Base-by-base conservation (phyloP, 2,329 filamentous ascomycete species). In the Xylaria sp. region DNA sequence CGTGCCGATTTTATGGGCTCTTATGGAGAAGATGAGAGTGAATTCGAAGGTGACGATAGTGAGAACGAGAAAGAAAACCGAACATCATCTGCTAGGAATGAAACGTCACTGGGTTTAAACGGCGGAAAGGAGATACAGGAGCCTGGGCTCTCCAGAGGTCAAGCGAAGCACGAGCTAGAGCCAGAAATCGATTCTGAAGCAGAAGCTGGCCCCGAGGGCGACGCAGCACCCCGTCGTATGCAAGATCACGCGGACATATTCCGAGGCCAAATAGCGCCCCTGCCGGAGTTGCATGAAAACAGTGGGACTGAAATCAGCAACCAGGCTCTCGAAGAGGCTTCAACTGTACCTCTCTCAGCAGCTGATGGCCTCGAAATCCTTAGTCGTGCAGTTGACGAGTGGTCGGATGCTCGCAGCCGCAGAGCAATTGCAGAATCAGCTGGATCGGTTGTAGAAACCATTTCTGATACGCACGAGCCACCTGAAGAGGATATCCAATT, bases 301-400 rank as follows among this genome's bases (percentile, higher is more conserved):
- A 25, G 23, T 12, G 43, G 15, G 28, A 28, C 25, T 58, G 54
- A 18, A 20, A 43, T 15, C 20, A 39, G 20, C n/a, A 58, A 7
- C 8, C 56, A 54, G 39, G 43, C 54, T 31, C 13, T 54, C n/a
- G 36, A 46, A 28, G 57, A 55, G 23, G 41, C 18, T 5, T 31
- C 55, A 33, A 18, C 43, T 51, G 33, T 25, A 18, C 70, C 73
- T 12, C 57, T 73, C 18, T 75, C 75, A 15, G 75, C 75, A 25
- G 75, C 74, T 48, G 75, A 77, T 20, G 76, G 76, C 8, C 75
- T 77, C n/a, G 76, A 77, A 55, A 72, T 76, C 18, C 65, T 78
- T 15, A 76, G 74, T 48, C 75, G 67, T 51, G 65, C 31, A 13
- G 62, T 77, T 28, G 73, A 77, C 46, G 62, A 62, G 25, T 73